Evolutionary conservation across 1,284 basidiomycete genomes (phyloP).

Genomic region (Testicularia cyperi): DNA sequence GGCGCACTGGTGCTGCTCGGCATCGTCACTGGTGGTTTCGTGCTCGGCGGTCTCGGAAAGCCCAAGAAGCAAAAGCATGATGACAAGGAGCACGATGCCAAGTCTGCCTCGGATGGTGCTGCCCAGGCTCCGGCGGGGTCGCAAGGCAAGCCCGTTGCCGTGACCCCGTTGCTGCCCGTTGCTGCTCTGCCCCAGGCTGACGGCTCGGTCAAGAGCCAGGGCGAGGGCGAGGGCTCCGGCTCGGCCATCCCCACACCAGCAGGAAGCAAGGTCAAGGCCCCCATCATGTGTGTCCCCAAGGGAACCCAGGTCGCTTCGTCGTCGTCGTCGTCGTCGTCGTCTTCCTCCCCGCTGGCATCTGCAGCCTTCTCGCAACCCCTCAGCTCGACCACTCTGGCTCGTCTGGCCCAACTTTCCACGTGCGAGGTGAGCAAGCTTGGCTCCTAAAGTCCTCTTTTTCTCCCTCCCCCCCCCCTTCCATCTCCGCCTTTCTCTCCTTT

Average conservation of each 20-base stretch:
- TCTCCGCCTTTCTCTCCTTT: too few species aligned
- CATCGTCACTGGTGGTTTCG: conserved; percentile 66
- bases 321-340: conserved; percentile 1
- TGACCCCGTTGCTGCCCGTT: conserved; percentile 10
- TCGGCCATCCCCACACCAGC: conserved; percentile 16
- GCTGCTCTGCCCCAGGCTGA: conserved; percentile 19
- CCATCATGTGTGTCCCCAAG: conserved; percentile 39
- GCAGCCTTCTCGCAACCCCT: neutral
- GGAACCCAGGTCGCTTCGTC: conserved; percentile 13
- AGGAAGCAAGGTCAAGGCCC: conserved; percentile 26
- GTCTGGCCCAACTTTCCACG: conserved; percentile 33
- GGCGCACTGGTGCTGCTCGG: conserved; percentile 67
- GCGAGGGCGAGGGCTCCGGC: conserved; percentile 12
- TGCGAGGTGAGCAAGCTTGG: conserved; percentile 36
- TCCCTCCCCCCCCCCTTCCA: neutral
- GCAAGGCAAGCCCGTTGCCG: conserved; percentile 2
- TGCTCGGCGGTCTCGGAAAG: conserved; percentile 64
- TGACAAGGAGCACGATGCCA: conserved; percentile 3
- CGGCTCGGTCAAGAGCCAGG: conserved; percentile 2
- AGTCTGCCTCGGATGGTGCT: neutral
- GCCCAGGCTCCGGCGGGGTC: neutral
- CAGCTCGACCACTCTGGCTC: conserved; percentile 10
- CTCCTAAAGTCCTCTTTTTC: neutral
- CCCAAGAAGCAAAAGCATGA: conserved; percentile 6
- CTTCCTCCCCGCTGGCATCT: neutral